Conservation (phyloP, 495 filamentous ascomycete species). For the Trichocladium antarcticum region DNA sequence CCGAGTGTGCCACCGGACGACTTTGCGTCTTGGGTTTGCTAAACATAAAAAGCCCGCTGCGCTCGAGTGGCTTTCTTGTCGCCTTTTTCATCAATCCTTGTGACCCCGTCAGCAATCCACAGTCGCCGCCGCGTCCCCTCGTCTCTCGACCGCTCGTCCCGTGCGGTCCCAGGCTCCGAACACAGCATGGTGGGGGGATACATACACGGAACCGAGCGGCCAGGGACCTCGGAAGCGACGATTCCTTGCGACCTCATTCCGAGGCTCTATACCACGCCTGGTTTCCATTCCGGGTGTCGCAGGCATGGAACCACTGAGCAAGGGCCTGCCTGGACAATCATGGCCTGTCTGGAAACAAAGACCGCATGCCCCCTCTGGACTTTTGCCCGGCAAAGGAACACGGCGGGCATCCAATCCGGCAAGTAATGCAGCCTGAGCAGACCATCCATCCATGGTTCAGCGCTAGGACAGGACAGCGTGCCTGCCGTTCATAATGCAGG, state of each 20-base stretch:
- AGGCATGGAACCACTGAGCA: conserved; percentile 8
- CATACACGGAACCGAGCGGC: conserved; percentile 1
- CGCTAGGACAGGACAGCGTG: no score
- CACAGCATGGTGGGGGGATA: not conserved
- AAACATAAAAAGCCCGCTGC: no score
- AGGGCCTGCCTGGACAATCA: conserved; percentile 10
- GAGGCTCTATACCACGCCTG: conserved; percentile 12
- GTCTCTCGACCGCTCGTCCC: not conserved
- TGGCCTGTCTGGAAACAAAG: not conserved
- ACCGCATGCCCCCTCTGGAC: not conserved
- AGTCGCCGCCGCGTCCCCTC: conserved; percentile 2
- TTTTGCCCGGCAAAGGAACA: not conserved
- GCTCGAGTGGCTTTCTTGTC: not conserved
- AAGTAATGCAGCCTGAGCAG: not conserved
- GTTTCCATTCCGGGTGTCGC: conserved; percentile 16
- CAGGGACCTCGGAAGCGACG: conserved; percentile 13
- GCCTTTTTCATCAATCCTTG: not conserved
- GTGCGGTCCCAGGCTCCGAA: not conserved
- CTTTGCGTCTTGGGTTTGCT: no score
- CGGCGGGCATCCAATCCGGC: not conserved
- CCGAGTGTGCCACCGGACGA: no score
- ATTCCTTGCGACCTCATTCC: conserved; percentile 15
- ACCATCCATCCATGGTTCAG: not conserved
- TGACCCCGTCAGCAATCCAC: conserved; percentile 1
- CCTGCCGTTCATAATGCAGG: not conserved